phyloP scores from a whole-genome alignment of 1,284 basidiomycete species.

The Cryptococcus floricola region DNA sequence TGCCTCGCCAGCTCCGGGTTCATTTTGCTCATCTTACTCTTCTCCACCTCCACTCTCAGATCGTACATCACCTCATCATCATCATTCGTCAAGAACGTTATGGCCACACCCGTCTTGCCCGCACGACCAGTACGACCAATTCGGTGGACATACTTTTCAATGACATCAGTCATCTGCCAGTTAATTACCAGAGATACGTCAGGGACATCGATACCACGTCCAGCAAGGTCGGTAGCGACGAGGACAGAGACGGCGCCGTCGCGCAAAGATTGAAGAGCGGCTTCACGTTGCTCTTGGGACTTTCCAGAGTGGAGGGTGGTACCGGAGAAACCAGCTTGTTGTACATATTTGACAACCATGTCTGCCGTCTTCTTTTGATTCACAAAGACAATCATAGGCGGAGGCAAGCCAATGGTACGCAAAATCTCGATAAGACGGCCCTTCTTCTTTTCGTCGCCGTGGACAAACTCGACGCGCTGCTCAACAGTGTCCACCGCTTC shows the following conservation, averaged over 20 bases:
- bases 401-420: constrained; percentile 70
- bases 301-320: constrained; percentile 94
- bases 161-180: constrained; percentile 92
- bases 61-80: constrained; percentile 95
- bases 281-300: constrained; percentile 94
- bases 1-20: constrained; percentile 81
- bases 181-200: constrained; percentile 85
- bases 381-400: constrained; percentile 98
- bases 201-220: constrained; percentile 96
- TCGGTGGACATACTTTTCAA: constrained; percentile 84
- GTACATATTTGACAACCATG: constrained; percentile 87
- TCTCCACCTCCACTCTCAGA: constrained; percentile 68
- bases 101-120: constrained; percentile 85
- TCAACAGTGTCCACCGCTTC: constrained; percentile 97
- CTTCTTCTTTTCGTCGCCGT: constrained; percentile 86
- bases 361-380: constrained; percentile 99
- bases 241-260: constrained; percentile 78
- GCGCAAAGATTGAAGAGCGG: constrained; percentile 77
- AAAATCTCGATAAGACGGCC: constrained; percentile 82
- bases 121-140: constrained; percentile 98
- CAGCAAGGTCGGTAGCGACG: constrained; percentile 95
- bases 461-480: constrained; percentile 90
- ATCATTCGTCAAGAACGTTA: constrained; percentile 92
- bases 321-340: constrained; percentile 74
- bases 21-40: constrained; percentile 87